Evolutionary conservation across 2,329 filamentous ascomycete species (phyloP), one percentile per base, ranked within the genome.

Genomic region (Diaporthe nobilis): DNA sequence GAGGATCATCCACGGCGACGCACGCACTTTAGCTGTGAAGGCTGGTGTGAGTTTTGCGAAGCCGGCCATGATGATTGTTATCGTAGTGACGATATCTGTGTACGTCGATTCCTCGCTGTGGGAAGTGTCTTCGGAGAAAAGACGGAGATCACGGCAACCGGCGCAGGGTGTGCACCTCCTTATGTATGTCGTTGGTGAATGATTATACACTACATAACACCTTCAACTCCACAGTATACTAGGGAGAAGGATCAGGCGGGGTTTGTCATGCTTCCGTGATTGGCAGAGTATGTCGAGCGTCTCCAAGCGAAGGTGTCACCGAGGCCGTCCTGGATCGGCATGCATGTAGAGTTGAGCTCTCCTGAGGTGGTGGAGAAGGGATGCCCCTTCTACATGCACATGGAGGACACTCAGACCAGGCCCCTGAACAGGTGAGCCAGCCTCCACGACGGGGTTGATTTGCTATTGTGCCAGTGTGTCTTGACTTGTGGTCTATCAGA

Each of bases 31-130:
- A 57, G 82, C 81, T 65, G 83, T 85, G 76, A 86, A 86, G 77
- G 85, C 85, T 6, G 85, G 85, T 72, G 84, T 82, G 72, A 86
- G 83, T 76, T 82, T 85, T 74, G 84, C 81, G 75, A 85, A 85
- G 76, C 77, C 77, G 25, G 83, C 78, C 83, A 85, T 85, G 77
- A 53, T 78, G 73, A 22, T 22, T 31, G 25, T 5, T 47, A 31
- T 28, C 22, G n/a, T 15, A 17, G 49, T 42, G 34, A 17, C 9
- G 42, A 37, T 25, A 4, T 44, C 10, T 17, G 44, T 22, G 13
- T 25, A n/a, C 20, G 25, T 53, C 15, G 22, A n/a, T 22, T 28
- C 22, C n/a, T 70, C 34, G 34, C 34, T 55, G 31, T 22, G 65
- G 2, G 3, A 39, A 20, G 8, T 39, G 22, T 15, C 39, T 22